phyloP scores from a whole-genome alignment of 371 early-diverging fungal species.

The Thermomucor indicae-seudaticae region DNA sequence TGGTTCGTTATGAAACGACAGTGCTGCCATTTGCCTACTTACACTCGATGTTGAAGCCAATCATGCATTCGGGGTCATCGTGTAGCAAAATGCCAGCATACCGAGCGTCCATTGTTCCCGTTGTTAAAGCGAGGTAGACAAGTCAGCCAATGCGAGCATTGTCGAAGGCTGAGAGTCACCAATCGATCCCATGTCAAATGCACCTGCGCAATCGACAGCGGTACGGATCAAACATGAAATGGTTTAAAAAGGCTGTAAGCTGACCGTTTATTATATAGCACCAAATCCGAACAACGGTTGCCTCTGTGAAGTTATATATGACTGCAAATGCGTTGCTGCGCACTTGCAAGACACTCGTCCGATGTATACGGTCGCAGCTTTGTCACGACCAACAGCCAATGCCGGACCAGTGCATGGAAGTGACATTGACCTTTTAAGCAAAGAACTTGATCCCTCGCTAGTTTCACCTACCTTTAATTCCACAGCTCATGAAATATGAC shows the following conservation, averaged over 20 bases:
- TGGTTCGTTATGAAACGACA: conserved; percentile 11
- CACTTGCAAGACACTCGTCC: conserved; percentile 26
- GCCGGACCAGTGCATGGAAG: not conserved
- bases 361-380: too few species aligned
- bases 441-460: too few species aligned
- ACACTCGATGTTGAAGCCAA: conserved; percentile 2
- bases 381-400: too few species aligned
- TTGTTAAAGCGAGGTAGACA: conserved; percentile 29
- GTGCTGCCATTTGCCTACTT: not conserved
- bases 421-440: too few species aligned
- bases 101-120: conserved; percentile 15
- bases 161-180: conserved; percentile 24
- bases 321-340: conserved; percentile 23
- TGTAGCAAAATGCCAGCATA: conserved; percentile 29
- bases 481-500: too few species aligned
- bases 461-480: too few species aligned
- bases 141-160: conserved; percentile 31
- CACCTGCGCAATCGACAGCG: conserved; percentile 25
- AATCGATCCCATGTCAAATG: conserved; percentile 31
- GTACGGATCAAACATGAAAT: conserved; percentile 6
- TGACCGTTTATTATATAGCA: conserved; percentile 7
- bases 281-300: conserved; percentile 35
- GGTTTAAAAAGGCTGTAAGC: not conserved
- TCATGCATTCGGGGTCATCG: conserved; percentile 36
- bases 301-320: conserved; percentile 21